Percentiles rank a stretch among this genome's conserved stretches.
Evolutionary conservation across 805 yeast genomes (phyloP).

Genomic region (Wickerhamomyces canadensis): DNA sequence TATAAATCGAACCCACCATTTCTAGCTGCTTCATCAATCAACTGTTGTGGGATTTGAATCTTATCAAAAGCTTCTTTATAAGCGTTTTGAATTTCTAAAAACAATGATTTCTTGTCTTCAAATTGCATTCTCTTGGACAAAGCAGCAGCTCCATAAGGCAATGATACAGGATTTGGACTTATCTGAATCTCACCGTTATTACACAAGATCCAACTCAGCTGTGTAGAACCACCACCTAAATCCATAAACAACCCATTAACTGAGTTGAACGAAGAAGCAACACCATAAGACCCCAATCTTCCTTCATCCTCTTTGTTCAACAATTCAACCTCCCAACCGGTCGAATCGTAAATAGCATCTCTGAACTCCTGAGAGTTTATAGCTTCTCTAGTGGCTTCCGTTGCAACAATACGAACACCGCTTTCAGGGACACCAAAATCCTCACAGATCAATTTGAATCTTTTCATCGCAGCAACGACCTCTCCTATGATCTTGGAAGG

Average conservation of each 20-base stretch:
- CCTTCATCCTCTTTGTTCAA: slow-evolving; percentile 63
- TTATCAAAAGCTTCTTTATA: slow-evolving; percentile 43
- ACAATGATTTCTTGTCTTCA: slow-evolving; percentile 45
- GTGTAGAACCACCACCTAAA: slow-evolving; percentile 67
- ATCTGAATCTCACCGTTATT: slow-evolving; percentile 48
- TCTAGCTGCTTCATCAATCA: slow-evolving; percentile 42
- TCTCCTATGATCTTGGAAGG: slow-evolving; percentile 54
- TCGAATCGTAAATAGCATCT: slow-evolving; percentile 46
- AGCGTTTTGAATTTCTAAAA: slow-evolving; percentile 47
- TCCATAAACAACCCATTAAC: slow-evolving; percentile 68
- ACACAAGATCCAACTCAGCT: slow-evolving; percentile 63
- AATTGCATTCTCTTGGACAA: slow-evolving; percentile 47
- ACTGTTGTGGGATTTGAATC: slow-evolving; percentile 46
- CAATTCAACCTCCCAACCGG: slow-evolving; percentile 62
- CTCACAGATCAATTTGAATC: slow-evolving; percentile 64
- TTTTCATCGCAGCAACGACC: slow-evolving; percentile 54
- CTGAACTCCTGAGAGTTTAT: slow-evolving; percentile 56
- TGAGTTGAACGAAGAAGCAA: slow-evolving; percentile 64
- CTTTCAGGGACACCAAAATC: slow-evolving; percentile 65
- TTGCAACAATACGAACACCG: slow-evolving; percentile 63
- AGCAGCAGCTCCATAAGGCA: slow-evolving; percentile 74
- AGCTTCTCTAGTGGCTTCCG: slow-evolving; percentile 71
- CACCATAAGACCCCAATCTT: slow-evolving; percentile 63
- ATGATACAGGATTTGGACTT: slow-evolving; percentile 52
- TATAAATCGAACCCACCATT: slow-evolving; percentile 61